These are phyloP conservation scores for Geranium rotundifolium DNA, from an alignment of 345 rosid species.

Conservation along the genomic window DNA sequence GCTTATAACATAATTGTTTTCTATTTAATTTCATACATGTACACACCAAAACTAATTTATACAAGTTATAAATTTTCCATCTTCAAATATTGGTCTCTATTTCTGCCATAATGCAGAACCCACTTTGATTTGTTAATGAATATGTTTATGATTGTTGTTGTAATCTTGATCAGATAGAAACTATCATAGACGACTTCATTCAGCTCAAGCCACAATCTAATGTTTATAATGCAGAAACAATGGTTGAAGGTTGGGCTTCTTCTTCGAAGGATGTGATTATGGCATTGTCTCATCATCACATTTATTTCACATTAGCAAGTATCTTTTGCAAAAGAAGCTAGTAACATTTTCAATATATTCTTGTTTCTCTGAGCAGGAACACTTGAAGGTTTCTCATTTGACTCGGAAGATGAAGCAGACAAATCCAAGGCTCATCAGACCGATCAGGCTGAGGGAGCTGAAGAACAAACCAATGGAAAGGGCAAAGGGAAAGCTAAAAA, in stretches of 20 bases:
- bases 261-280: not conserved
- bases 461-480: conserved; percentile 37
- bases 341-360: not conserved
- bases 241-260: conserved; percentile 70
- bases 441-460: conserved; percentile 42
- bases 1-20: not conserved
- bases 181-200: conserved; percentile 85
- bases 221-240: conserved; percentile 78
- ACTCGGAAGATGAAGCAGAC: conserved; percentile 77
- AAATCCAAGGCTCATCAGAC: conserved; percentile 33
- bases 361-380: conserved; percentile 45
- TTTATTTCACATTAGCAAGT: not conserved
- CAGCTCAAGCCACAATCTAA: conserved; percentile 79
- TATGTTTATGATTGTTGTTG: conserved; percentile 8
- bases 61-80: not conserved
- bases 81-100: not conserved
- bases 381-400: conserved; percentile 69
- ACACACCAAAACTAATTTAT: no score
- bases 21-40: not conserved
- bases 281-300: not conserved
- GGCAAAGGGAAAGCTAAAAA: conserved; percentile 50
- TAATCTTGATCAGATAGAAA: conserved; percentile 54
- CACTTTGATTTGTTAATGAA: conserved; percentile 1
- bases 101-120: not conserved
- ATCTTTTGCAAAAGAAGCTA: not conserved